Evolutionary conservation across 192 early-diverging fungal genomes (phyloP).

Genomic region (Mortierella claussenii): DNA sequence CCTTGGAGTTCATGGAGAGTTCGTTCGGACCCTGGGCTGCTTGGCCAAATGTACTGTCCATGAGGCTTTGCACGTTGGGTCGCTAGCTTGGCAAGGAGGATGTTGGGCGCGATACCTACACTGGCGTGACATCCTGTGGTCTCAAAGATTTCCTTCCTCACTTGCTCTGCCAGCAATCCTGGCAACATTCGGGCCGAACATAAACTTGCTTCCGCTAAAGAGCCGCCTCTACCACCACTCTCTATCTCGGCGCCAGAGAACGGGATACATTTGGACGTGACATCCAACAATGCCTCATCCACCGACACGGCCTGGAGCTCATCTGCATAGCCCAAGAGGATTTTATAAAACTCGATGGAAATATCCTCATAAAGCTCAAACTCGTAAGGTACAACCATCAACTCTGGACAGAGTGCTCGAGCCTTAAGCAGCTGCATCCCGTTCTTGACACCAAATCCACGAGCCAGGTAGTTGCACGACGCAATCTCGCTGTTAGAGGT

Average conservation of each 20-base stretch:
- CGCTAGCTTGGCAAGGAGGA: constrained; percentile 71
- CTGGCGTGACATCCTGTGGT: constrained; percentile 73
- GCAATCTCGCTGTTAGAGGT: constrained; percentile 74
- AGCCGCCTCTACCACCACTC: too few species aligned
- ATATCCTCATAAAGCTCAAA: constrained; percentile 50
- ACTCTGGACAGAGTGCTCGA: constrained; percentile 68
- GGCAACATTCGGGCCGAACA: constrained; percentile 7
- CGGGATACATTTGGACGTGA: constrained; percentile 55
- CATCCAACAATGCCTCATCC: constrained; percentile 87
- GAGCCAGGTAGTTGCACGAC: constrained; percentile 89
- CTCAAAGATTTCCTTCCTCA: constrained; percentile 60
- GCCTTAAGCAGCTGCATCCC: constrained; percentile 83
- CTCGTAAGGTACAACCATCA: constrained; percentile 71
- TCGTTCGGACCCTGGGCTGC: constrained; percentile 16
- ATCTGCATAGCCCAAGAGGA: constrained; percentile 71
- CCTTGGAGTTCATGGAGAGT: constrained; percentile 66
- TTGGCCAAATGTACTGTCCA: constrained; percentile 42
- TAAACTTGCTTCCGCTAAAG: too few species aligned
- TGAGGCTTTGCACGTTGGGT: constrained; percentile 37
- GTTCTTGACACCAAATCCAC: constrained; percentile 78
- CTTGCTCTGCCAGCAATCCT: constrained; percentile 61
- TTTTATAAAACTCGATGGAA: constrained; percentile 57
- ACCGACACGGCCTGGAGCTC: constrained; percentile 84
- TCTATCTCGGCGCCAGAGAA: too few species aligned
- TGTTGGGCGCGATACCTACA: constrained; percentile 81